These are phyloP conservation scores for Candida vaughaniae DNA, from an alignment of 805 yeast genomes.

Conservation along the genomic window DNA sequence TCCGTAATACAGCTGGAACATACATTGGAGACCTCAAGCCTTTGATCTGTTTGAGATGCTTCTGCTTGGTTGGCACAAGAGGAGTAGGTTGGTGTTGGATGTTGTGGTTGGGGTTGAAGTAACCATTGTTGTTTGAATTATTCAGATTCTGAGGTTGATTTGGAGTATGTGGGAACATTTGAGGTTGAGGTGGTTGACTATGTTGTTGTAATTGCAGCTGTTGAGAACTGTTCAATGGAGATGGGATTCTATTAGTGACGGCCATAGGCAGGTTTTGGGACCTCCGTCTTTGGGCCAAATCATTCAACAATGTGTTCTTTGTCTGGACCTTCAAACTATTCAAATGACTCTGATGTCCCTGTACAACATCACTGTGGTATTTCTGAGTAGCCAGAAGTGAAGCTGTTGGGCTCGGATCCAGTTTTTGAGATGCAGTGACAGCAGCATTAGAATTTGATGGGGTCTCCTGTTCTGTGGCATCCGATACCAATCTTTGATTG, in stretches of 20 bases:
- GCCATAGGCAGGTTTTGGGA: conserved; percentile 8
- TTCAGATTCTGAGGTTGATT: neutral
- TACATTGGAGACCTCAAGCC: conserved; percentile 85
- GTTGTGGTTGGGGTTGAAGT: conserved; percentile 1
- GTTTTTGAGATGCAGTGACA: neutral
- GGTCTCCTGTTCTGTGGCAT: conserved; percentile 1
- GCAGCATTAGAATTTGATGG: neutral
- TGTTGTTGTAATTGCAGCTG: neutral
- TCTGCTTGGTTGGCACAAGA: conserved; percentile 8
- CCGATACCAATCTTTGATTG: conserved; percentile 6
- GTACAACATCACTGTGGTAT: conserved; percentile 17
- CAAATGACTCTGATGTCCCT: conserved; percentile 13
- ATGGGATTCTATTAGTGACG: conserved; percentile 3
- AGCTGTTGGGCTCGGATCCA: neutral
- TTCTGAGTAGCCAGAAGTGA: conserved; percentile 9
- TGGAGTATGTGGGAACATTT: neutral
- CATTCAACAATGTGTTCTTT: conserved; percentile 10
- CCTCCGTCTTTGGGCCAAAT: conserved; percentile 21
- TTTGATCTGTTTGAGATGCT: conserved; percentile 64
- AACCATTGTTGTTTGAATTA: conserved; percentile 5
- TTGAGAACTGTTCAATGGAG: conserved; percentile 1
- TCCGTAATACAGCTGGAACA: conserved; percentile 79
- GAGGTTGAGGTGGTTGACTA: neutral
- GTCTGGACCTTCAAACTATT: conserved; percentile 9
- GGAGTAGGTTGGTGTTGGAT: conserved; percentile 1